Evolutionary conservation across 768 basidiomycete genomes (phyloP), one percentile per base, ranked within the genome.

Genomic region (Pleurotus djamor): DNA sequence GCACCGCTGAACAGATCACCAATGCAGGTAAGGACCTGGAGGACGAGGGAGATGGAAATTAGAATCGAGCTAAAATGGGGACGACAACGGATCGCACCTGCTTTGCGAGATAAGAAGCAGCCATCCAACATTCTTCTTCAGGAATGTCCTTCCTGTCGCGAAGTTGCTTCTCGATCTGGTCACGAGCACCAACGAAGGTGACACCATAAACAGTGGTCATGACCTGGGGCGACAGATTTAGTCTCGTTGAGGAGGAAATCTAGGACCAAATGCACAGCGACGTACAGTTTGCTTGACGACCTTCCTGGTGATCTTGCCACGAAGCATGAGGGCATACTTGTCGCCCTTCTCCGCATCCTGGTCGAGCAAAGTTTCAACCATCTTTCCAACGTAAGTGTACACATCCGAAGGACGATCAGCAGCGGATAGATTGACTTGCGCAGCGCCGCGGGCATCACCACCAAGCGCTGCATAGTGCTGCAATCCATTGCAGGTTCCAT

Each of bases 141-240:
- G 83, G 80, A 32, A 96, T 78, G 60, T 91, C 89, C 28, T 84
- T 83, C 58, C 88, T 79, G 58, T 92, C 91, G 64, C 80, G 83
- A 41, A 99, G 74, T 75, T 98, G 95, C 66, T 74, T 89, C 73
- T 94, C 91, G 57, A 98, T 97, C 74, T 98, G 97, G 7, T 93
- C 92, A 45, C 94, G 84, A 17, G 97, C 97, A 37, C 97, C 97
- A 57, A 98, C 76, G 74, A 88, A 96, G 0, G 97, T 99, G 13
- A 99, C 96, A 17, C 97, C 96, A 69, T 98, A 98, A 36, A 98
- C 96, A 2, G 96, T 98, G 0, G 96, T 99, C 97, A 99, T 99
- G 63, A 98, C 93, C 88, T 90, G 62, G 4, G 5, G 48, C 5
- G 14, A 50, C 37, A 16, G 36, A 14, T 38, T 58, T 44, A 59